phyloP scores from a whole-genome alignment of 352 stramenopile species.

The Elongisporangium prolatum region DNA sequence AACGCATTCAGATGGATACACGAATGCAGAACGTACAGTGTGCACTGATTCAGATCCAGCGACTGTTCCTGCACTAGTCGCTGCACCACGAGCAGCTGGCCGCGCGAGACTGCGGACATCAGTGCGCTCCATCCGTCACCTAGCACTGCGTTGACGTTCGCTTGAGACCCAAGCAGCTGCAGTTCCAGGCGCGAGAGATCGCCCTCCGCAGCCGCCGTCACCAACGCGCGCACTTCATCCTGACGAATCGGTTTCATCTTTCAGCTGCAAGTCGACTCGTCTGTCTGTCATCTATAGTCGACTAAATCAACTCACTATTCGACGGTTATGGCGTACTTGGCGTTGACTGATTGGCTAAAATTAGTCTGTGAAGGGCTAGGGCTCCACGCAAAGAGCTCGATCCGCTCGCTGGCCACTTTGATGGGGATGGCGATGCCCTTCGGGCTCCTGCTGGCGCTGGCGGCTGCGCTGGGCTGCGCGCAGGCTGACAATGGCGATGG shows the following conservation, averaged over 20 bases:
- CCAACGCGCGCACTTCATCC: slow-evolving; percentile 25
- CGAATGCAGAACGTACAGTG: slow-evolving; percentile 30
- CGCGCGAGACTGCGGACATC: slow-evolving; percentile 52
- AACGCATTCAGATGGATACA: background rate
- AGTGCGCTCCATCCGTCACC: slow-evolving; percentile 72
- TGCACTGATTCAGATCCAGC: slow-evolving; percentile 55
- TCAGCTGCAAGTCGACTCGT: background rate
- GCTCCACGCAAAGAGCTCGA: background rate
- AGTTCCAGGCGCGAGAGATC: slow-evolving; percentile 30
- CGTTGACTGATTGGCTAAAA: slow-evolving; percentile 11
- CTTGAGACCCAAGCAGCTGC: slow-evolving; percentile 23
- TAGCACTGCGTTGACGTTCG: slow-evolving; percentile 47
- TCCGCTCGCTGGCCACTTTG: background rate
- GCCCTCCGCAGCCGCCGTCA: slow-evolving; percentile 40
- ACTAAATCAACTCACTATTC: background rate
- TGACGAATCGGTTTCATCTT: background rate
- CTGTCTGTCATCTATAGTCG: background rate
- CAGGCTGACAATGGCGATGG: background rate
- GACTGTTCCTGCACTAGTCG: slow-evolving; percentile 27
- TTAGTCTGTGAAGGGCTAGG: background rate
- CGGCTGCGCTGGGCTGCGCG: background rate
- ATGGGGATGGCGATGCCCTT: background rate
- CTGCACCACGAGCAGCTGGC: slow-evolving; percentile 33
- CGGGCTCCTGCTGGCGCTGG: background rate
- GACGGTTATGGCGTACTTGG: background rate